A percentile compares a stretch with the other conserved stretches of the same genome.
These are phyloP conservation scores for Cryptococcus jaspeensis DNA, from an alignment of 1,284 basidiomycete species.

Conservation along the genomic window DNA sequence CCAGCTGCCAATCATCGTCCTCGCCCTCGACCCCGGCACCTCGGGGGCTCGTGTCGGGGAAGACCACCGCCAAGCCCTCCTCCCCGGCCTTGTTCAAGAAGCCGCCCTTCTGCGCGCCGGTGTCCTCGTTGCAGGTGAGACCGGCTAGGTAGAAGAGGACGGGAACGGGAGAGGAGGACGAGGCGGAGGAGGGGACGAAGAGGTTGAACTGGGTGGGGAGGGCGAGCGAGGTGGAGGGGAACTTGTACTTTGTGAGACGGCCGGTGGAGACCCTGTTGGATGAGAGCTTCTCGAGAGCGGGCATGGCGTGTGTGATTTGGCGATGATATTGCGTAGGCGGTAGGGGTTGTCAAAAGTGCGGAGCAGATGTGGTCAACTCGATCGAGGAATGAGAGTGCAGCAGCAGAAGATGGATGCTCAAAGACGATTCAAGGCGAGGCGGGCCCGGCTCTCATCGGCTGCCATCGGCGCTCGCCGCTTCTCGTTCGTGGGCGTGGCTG, in stretches of 20 bases:
- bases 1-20: slow-evolving; percentile 86
- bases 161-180: slow-evolving; percentile 62
- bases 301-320: slow-evolving; percentile 37
- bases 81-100: slow-evolving; percentile 76
- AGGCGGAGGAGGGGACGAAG: slow-evolving; percentile 72
- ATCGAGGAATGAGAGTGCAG: no score
- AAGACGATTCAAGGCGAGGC: no score
- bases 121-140: slow-evolving; percentile 94
- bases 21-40: slow-evolving; percentile 89
- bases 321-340: no score
- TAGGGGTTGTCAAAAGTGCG: no score
- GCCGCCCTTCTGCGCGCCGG: slow-evolving; percentile 84
- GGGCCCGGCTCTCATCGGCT: no score
- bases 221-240: slow-evolving; percentile 74
- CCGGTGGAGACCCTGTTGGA: slow-evolving; percentile 77
- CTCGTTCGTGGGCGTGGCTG: no score
- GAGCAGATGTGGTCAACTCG: no score
- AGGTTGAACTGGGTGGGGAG: slow-evolving; percentile 83
- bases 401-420: no score
- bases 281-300: slow-evolving; percentile 64
- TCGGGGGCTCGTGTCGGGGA: slow-evolving; percentile 93
- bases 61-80: slow-evolving; percentile 85
- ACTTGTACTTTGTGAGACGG: slow-evolving; percentile 79
- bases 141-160: slow-evolving; percentile 89
- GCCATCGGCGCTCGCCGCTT: no score